Percentiles rank a stretch among this genome's conserved stretches.
Evolutionary conservation across 2,329 filamentous ascomycete genomes (phyloP).

Genomic region (Albophoma yamanashiensis): DNA sequence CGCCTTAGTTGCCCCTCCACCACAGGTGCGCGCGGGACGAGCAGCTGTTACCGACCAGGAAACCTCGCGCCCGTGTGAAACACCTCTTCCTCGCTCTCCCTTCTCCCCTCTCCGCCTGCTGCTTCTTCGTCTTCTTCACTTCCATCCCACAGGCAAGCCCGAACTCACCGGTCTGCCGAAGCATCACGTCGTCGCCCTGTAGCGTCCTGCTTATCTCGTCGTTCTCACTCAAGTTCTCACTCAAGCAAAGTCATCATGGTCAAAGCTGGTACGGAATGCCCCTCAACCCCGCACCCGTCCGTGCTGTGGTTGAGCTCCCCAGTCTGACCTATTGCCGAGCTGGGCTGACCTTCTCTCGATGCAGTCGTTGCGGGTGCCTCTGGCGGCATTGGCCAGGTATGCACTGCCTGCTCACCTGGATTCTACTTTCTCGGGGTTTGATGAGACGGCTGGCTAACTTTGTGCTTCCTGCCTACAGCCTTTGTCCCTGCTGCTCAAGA

Average conservation of each 20-base stretch:
- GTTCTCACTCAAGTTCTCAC: background rate
- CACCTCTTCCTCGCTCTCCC: background rate
- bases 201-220: background rate
- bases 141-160: background rate
- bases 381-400: slow-evolving; percentile 96
- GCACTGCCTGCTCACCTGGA: slow-evolving; percentile 10
- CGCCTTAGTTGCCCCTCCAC: background rate
- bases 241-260: slow-evolving; percentile 34
- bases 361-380: slow-evolving; percentile 84
- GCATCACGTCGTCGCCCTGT: background rate
- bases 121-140: background rate
- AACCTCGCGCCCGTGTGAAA: background rate
- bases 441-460: slow-evolving; percentile 7
- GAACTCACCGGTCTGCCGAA: background rate
- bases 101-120: background rate
- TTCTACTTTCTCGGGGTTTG: background rate
- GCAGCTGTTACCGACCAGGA: background rate
- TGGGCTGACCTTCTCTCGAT: slow-evolving; percentile 6
- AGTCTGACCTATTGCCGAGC: slow-evolving; percentile 1
- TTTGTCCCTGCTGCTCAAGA: slow-evolving; percentile 92
- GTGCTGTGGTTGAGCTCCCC: background rate
- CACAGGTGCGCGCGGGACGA: background rate
- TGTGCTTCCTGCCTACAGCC: slow-evolving; percentile 46
- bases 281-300: slow-evolving; percentile 13
- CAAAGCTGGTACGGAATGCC: slow-evolving; percentile 43